Evolutionary conservation across 345 rosid genomes (phyloP).

Genomic region (Eutrema japonicum): DNA sequence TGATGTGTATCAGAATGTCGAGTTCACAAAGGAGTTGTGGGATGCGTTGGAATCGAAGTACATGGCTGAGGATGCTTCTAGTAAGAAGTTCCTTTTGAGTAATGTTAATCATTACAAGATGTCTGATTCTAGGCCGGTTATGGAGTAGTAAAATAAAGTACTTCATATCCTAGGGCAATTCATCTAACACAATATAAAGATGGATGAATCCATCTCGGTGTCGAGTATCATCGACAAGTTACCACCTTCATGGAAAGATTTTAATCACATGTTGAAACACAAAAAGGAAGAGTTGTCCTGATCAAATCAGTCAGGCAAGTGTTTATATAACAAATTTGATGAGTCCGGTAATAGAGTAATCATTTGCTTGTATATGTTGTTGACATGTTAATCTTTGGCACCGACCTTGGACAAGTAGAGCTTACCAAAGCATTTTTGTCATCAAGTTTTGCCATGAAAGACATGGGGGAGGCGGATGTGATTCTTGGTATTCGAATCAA

Average conservation of each 20-base stretch:
- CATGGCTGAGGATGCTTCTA: conserved; percentile 14
- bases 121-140: not conserved
- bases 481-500: not conserved
- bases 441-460: not conserved
- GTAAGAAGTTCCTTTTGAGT: conserved; percentile 1
- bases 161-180: not conserved
- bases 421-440: not conserved
- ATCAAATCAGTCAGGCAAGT: too few species aligned
- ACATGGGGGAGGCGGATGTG: not conserved
- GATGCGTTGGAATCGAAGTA: conserved; percentile 7
- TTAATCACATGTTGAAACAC: too few species aligned
- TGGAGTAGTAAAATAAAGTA: conserved; percentile 14
- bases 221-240: not conserved
- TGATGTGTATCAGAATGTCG: not conserved
- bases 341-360: too few species aligned
- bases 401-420: too few species aligned
- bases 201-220: conserved; percentile 12
- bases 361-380: too few species aligned
- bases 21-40: not conserved
- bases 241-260: too few species aligned
- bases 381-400: too few species aligned
- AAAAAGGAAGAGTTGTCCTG: too few species aligned
- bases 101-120: conserved; percentile 26
- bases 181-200: not conserved
- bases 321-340: too few species aligned